Conservation (phyloP, 306 rosid species). For the Vigna angularis region DNA sequence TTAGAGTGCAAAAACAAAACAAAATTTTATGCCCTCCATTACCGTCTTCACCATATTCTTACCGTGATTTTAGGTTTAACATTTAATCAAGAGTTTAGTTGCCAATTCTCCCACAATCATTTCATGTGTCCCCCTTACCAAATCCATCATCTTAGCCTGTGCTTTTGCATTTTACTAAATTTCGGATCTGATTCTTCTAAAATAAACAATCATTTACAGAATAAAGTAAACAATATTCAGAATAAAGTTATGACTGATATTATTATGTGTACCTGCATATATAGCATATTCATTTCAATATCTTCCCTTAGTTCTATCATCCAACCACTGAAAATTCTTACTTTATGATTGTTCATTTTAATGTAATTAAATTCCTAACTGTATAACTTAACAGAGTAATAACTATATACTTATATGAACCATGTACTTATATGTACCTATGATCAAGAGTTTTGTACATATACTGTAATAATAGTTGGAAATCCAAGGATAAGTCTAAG, state of each 20-base stretch:
- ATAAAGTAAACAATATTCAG: neutral
- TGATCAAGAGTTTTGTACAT: conserved; percentile 23
- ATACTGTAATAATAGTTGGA: neutral
- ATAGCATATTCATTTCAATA: neutral
- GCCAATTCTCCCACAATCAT: neutral
- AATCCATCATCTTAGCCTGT: conserved; percentile 4
- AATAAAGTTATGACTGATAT: neutral
- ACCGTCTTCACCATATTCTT: conserved; percentile 34
- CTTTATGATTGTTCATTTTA: neutral
- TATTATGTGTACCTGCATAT: neutral
- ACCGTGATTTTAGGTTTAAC: conserved; percentile 44
- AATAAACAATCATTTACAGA: neutral
- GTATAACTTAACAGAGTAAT: neutral
- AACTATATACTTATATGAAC: neutral
- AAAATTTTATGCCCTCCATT: conserved; percentile 33
- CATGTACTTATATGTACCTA: neutral
- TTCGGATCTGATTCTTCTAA: neutral
- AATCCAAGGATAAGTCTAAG: too few relatives aligned
- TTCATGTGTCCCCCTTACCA: neutral
- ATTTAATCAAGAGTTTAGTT: conserved; percentile 14
- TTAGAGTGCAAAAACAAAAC: conserved; percentile 44
- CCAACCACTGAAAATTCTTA: neutral
- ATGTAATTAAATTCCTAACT: neutral
- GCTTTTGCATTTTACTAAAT: neutral
- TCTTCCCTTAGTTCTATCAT: neutral